phyloP scores from a whole-genome alignment of 2,329 filamentous ascomycete species.

The Lecanicillium sp. region DNA sequence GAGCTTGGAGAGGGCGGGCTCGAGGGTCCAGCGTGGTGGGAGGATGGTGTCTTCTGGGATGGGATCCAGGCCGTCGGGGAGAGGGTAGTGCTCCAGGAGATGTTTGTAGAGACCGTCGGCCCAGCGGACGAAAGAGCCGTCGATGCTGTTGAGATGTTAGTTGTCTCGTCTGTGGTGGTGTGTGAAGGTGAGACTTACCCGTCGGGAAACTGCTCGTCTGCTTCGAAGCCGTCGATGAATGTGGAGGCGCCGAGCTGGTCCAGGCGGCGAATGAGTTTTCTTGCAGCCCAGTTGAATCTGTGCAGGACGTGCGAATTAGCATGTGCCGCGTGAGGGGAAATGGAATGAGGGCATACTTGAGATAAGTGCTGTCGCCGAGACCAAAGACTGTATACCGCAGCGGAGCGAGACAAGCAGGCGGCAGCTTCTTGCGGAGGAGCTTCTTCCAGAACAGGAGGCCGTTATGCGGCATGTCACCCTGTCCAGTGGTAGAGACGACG shows the following conservation, averaged over 20 bases:
- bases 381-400: constrained; percentile 81
- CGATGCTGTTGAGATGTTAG: constrained; percentile 47
- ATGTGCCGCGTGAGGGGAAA: background rate
- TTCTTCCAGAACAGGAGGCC: constrained; percentile 76
- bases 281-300: constrained; percentile 87
- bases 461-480: constrained; percentile 88
- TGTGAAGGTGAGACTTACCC: constrained; percentile 49
- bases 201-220: constrained; percentile 88
- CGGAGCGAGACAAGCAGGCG: constrained; percentile 54
- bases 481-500: constrained; percentile 84
- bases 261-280: constrained; percentile 80
- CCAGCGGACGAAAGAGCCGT: constrained; percentile 78
- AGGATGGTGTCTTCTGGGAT: constrained; percentile 69
- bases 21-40: constrained; percentile 57
- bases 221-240: constrained; percentile 73
- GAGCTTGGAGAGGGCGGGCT: constrained; percentile 16
- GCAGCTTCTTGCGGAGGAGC: constrained; percentile 70
- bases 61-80: constrained; percentile 57
- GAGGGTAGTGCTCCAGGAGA: constrained; percentile 60
- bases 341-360: constrained; percentile 53
- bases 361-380: constrained; percentile 89
- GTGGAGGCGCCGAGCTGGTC: constrained; percentile 74
- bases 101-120: constrained; percentile 56
- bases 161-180: background rate
- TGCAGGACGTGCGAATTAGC: background rate